Evolutionary conservation across 1,284 basidiomycete genomes (phyloP).

Genomic region (Neolentinus lepideus): DNA sequence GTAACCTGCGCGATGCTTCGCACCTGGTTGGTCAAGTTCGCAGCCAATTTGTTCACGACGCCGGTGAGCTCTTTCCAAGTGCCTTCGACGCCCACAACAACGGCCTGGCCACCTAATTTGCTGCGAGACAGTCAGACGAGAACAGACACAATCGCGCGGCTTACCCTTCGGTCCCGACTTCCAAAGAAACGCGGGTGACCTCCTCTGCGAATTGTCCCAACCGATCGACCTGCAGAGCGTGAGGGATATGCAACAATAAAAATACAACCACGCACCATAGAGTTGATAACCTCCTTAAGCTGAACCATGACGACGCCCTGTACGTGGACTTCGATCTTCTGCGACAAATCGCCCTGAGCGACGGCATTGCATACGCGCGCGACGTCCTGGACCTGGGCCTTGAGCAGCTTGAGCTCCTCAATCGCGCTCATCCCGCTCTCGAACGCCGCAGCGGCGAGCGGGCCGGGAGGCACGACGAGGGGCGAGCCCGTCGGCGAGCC

Average conservation of each 20-base stretch:
- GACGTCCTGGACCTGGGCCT: slow-evolving; percentile 88
- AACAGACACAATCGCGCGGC: slow-evolving; percentile 16
- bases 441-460: slow-evolving; percentile 49
- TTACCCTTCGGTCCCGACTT: slow-evolving; percentile 88
- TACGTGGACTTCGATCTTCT: slow-evolving; percentile 95
- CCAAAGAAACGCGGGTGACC: slow-evolving; percentile 83
- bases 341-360: slow-evolving; percentile 87
- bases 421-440: slow-evolving; percentile 62
- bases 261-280: slow-evolving; percentile 59
- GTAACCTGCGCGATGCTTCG: slow-evolving; percentile 93
- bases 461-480: slow-evolving; percentile 46
- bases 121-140: slow-evolving; percentile 26
- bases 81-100: slow-evolving; percentile 89
- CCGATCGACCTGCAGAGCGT: slow-evolving; percentile 51
- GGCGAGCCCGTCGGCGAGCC: slow-evolving; percentile 25
- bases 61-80: slow-evolving; percentile 90
- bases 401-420: slow-evolving; percentile 77
- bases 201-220: slow-evolving; percentile 78
- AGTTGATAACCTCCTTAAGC: slow-evolving; percentile 97
- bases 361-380: slow-evolving; percentile 94
- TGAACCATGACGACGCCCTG: slow-evolving; percentile 97
- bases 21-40: slow-evolving; percentile 92
- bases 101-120: slow-evolving; percentile 88
- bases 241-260: neutral
- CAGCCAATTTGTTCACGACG: slow-evolving; percentile 90